These are phyloP conservation scores for Paecilomyces formosus DNA, from an alignment of 2,329 filamentous ascomycete species.

Conservation along the genomic window DNA sequence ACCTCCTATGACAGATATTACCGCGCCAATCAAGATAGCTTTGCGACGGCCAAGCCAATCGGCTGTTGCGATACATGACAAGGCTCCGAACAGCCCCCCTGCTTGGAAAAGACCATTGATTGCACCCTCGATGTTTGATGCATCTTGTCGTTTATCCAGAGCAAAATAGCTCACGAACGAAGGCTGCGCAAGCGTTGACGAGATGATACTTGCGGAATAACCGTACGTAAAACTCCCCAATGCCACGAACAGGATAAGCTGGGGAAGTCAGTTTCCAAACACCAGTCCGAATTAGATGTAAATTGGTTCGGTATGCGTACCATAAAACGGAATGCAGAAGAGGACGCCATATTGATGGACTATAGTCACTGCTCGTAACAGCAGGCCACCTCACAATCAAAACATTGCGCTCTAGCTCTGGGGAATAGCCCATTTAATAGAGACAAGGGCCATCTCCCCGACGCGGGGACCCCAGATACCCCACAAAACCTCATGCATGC, in stretches of 20 bases:
- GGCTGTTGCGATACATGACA: constrained; percentile 3
- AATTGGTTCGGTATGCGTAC: neutral
- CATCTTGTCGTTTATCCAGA: constrained; percentile 2
- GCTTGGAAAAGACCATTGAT: constrained; percentile 7
- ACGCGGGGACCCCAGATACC: neutral
- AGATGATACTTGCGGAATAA: constrained; percentile 6
- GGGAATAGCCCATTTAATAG: neutral
- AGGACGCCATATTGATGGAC: neutral
- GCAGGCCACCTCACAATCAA: neutral
- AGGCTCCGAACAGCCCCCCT: constrained; percentile 2
- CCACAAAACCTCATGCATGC: neutral
- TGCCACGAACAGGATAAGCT: constrained; percentile 6
- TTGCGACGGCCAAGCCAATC: constrained; percentile 5
- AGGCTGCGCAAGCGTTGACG: constrained; percentile 6
- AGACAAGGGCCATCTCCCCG: neutral
- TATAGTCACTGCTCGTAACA: neutral
- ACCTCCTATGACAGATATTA: constrained; percentile 2
- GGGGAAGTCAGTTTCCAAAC: neutral
- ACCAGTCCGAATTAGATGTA: neutral
- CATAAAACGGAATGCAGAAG: neutral
- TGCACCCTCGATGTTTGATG: constrained; percentile 4
- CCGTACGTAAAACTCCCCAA: constrained; percentile 6
- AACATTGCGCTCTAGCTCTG: neutral
- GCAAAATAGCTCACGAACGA: constrained; percentile 5
- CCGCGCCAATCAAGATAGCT: constrained; percentile 1